phyloP scores from a whole-genome alignment of 1,284 basidiomycete genomes.

The Boletus albobrunnescens region DNA sequence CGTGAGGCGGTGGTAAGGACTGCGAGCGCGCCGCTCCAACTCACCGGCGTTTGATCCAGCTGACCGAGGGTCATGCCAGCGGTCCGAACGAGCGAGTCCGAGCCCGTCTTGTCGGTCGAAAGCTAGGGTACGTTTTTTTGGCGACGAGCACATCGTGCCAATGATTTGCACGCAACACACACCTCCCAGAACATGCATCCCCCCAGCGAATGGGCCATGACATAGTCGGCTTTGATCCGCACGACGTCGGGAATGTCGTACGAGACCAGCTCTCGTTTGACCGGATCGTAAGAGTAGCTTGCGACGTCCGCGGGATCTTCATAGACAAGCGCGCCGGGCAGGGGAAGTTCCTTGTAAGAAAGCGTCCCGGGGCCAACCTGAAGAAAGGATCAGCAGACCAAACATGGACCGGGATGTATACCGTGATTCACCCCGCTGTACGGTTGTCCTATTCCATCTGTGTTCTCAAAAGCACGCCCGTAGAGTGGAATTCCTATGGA shows the following conservation, averaged over 20 bases:
- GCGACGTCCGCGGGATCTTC: conserved; percentile 75
- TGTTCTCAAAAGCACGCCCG: conserved; percentile 80
- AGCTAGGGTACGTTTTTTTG: conserved; percentile 35
- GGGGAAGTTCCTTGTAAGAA: conserved; percentile 75
- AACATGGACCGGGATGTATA: background rate
- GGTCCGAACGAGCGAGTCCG: conserved; percentile 53
- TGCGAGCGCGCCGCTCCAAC: background rate
- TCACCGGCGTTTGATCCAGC: conserved; percentile 53
- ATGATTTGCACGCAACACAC: conserved; percentile 21
- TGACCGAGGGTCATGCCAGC: conserved; percentile 45
- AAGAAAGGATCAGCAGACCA: conserved; percentile 1
- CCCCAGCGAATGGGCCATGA: conserved; percentile 58
- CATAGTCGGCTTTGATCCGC: conserved; percentile 72
- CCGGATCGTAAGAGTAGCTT: conserved; percentile 73
- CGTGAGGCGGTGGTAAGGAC: background rate
- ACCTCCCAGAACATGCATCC: conserved; percentile 84
- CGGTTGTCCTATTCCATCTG: conserved; percentile 67
- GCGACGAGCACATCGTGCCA: background rate
- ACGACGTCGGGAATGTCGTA: conserved; percentile 82
- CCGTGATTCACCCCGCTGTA: conserved; percentile 60
- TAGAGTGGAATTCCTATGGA: conserved; percentile 73
- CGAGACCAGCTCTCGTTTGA: conserved; percentile 61
- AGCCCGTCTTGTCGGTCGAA: conserved; percentile 59
- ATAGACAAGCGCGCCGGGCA: conserved; percentile 59
- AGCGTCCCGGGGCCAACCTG: conserved; percentile 68